Evolutionary conservation across 352 stramenopile genomes (phyloP), one percentile per base, ranked within the genome.

Genomic region (Vaucheria bursata): DNA sequence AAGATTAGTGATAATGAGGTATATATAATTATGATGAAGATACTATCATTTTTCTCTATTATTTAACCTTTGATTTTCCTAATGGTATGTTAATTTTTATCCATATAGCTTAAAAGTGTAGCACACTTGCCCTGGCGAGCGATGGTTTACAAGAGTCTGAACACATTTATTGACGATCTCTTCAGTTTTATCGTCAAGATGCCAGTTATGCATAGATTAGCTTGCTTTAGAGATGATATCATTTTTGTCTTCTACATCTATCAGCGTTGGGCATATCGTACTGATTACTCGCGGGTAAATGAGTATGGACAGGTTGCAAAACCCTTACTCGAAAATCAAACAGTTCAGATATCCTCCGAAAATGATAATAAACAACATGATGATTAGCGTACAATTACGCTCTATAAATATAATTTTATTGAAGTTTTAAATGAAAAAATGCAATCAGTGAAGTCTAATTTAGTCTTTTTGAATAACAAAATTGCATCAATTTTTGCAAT

Each of bases 171-270:
- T 82, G 94, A 98, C 84, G 94, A 82, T 31, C 40, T 80, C 1
- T 82, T 82, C 75, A 93, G 93, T 18, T 98, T 98, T 78, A 92
- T 98, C 69, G 97, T 98, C 81, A 92, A 93, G 78, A 98, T 98
- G 94, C 94, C 94, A 74, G 97, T 91, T 79, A 97, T 99, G 93
- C 94, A 98, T 78, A 88, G 96, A 65, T 88, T 99, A 64, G 92
- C 90, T 71, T 98, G 94, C 83, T 99, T 99, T 85, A 90, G 96
- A 65, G 96, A 99, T 84, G 96, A 99, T 85, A 88, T 99, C 76
- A 95, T 99, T 49, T 99, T 99, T 81, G 96, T 99, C 84, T 94
- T 99, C 73, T 98, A 98, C 87, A 85, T 99, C 4, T 99, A 98
- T 85, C 96, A 99, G 88, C 88, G 95, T 45, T 98, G 75, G 70